Base-by-base conservation (phyloP, 345 rosid species). In the Moricandia arvensis region DNA sequence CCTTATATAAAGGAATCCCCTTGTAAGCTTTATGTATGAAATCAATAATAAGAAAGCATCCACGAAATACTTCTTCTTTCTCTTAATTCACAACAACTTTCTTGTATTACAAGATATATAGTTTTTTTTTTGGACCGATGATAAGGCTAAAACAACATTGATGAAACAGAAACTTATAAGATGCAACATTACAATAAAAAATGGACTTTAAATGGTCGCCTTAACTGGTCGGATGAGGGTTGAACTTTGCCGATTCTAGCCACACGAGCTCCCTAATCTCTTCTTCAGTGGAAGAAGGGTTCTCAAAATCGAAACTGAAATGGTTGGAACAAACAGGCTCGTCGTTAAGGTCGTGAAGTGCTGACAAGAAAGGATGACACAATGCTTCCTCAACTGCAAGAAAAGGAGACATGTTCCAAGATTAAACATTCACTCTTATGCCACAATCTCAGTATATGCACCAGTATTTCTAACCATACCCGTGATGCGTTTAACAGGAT, bases 251-350 rank as follows among this genome's bases (percentile, higher is more conserved):
- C 0, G 98, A 85, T 77, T 94, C 98, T 57, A 62, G 87, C 97
- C 97, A 94, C 31, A 94, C 91, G n/a, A 94, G 98, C 75, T 88
- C 98, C 69, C 90, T 94, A 75, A 94, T 86, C 82, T 91, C 90
- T 82, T 91, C 97, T 81, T 91, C 98, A 6, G 97, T 87, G 62
- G 93, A 88, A n/a, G 93, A 86, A 4, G 88, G 79, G 12, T 90
- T 90, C 87, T 90, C 96, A 10, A 91, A 89, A 83, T 91, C 91
- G 13, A 91, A 90, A 75, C 80, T 81, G 84, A 94, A 88, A 73
- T 89, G 90, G 65, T 81, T 75, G 4, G 93, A 79, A 77, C 97
- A 91, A 78, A 90, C 82, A 1, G 96, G 97, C 84, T 94, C 97
- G 0, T 91, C 97, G 6, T 91, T 87, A 57, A 85, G 60, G 63